Evolutionary conservation across 805 yeast genomes (phyloP).

Genomic region (Candida nitratophila): DNA sequence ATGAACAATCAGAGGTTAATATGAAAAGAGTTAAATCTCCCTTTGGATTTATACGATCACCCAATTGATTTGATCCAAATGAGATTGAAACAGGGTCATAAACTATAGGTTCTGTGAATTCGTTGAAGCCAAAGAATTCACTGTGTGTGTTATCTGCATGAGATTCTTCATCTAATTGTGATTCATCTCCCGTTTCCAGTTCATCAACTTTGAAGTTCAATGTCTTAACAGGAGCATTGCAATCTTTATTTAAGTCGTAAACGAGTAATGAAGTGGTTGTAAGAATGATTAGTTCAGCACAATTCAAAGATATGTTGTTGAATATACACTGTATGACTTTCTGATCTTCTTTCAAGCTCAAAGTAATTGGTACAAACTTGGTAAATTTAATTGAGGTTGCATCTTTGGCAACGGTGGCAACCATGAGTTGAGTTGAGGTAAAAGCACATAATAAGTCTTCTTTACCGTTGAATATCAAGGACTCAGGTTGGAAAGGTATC

Average conservation of each 20-base stretch:
- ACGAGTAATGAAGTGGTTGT: slow-evolving; percentile 27
- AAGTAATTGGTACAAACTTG: slow-evolving; percentile 3
- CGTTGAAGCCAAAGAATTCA: neutral
- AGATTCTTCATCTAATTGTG: no score
- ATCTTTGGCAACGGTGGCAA: neutral
- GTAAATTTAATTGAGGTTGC: slow-evolving; percentile 6
- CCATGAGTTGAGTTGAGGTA: neutral
- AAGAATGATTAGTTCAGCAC: slow-evolving; percentile 37
- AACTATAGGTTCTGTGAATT: slow-evolving; percentile 3
- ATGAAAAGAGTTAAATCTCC: slow-evolving; percentile 50
- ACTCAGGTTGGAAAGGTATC: slow-evolving; percentile 19
- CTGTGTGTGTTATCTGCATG: neutral
- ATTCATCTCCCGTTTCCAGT: no score
- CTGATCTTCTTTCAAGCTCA: slow-evolving; percentile 12
- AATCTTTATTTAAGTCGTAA: slow-evolving; percentile 28
- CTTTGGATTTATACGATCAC: slow-evolving; percentile 12
- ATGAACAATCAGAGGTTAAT: slow-evolving; percentile 47
- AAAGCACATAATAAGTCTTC: slow-evolving; percentile 23
- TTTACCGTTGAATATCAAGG: slow-evolving; percentile 14
- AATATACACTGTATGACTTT: slow-evolving; percentile 33
- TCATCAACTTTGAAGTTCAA: neutral
- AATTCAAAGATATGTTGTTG: slow-evolving; percentile 36
- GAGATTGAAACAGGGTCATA: slow-evolving; percentile 33
- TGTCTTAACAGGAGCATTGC: slow-evolving; percentile 15
- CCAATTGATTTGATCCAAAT: slow-evolving; percentile 32